Evolutionary conservation across 2,329 filamentous ascomycete species (phyloP), one percentile per base, ranked within the genome.

Genomic region (Teratosphaeria viscida): DNA sequence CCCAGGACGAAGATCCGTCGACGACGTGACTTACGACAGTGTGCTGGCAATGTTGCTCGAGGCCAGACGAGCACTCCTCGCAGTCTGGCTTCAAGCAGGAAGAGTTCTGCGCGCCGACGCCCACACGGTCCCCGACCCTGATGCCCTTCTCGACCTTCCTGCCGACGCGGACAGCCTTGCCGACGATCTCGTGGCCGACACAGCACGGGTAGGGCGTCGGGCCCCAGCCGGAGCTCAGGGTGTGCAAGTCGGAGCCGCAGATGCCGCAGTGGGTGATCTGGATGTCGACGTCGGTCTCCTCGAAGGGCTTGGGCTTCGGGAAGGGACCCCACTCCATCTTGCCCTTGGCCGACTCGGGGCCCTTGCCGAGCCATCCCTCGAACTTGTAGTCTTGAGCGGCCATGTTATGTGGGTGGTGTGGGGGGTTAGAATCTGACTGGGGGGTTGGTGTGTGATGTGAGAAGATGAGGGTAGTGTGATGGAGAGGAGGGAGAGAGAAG

Each of bases 11-110:
- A 32, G 29, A 7, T 32, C 29, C 29, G 4, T 32, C 7, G 29
- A 32, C 7, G 29, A 7, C 29, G 4, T 32, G 29, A 32, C 29
- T 32, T 32, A 32, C 29, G 49, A 71, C 65, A 11, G 39, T 62
- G 56, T 67, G 59, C 53, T 60, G 60, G 63, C 71, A 73, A 60
- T 71, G 63, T 39, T 66, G 59, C 60, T 67, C 64, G 8, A 65
- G 55, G 27, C 78, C 71, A 85, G 88, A 5, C 86, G 87, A 0
- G 85, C 83, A 85, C 58, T 82, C 79, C 54, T 81, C 77, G 62
- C 83, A 86, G 54, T 79, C 69, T 1, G 65, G 59, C 55, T 68
- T 65, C 59, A 80, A 74, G 68, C 81, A 82, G 57, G 74, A 77
- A 32, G 72, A 77, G n/a, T 74, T 76, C 61, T 78, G 77, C 53